These are phyloP conservation scores for Aspergillus fijiensis DNA, from an alignment of 2,329 filamentous ascomycete genomes.

Conservation along the genomic window DNA sequence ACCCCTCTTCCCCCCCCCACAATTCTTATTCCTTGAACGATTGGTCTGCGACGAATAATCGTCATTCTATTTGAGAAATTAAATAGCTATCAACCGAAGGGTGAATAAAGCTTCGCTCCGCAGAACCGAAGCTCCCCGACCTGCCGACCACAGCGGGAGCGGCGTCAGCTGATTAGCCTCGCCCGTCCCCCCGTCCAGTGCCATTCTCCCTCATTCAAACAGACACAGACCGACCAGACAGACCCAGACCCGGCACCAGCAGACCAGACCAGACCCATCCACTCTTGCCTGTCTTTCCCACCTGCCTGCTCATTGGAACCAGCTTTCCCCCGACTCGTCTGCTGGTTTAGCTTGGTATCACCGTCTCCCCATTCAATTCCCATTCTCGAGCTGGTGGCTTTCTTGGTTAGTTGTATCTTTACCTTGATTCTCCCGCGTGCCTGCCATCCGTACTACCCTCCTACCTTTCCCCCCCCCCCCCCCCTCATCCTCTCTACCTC, in stretches of 20 bases:
- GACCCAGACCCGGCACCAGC: constrained; percentile 21
- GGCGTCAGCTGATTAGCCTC: constrained; percentile 25
- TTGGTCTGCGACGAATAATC: not conserved
- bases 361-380: constrained; percentile 5
- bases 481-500: not conserved
- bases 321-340: constrained; percentile 3
- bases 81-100: not conserved
- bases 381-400: constrained; percentile 8
- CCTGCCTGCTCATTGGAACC: constrained; percentile 17
- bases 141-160: constrained; percentile 9
- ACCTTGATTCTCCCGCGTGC: constrained; percentile 2
- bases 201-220: constrained; percentile 10
- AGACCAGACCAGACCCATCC: constrained; percentile 19
- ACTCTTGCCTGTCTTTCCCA: constrained; percentile 13
- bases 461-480: constrained; percentile 6
- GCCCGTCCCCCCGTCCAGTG: constrained; percentile 12
- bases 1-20: not conserved
- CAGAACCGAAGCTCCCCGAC: not conserved
- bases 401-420: constrained; percentile 21
- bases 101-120: not conserved
- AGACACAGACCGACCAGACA: constrained; percentile 14
- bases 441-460: not conserved
- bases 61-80: not conserved
- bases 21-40: not conserved
- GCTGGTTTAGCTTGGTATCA: constrained; percentile 9